Base-by-base conservation (phyloP, 495 filamentous ascomycete species). In the Aspergillus saccharolyticus region DNA sequence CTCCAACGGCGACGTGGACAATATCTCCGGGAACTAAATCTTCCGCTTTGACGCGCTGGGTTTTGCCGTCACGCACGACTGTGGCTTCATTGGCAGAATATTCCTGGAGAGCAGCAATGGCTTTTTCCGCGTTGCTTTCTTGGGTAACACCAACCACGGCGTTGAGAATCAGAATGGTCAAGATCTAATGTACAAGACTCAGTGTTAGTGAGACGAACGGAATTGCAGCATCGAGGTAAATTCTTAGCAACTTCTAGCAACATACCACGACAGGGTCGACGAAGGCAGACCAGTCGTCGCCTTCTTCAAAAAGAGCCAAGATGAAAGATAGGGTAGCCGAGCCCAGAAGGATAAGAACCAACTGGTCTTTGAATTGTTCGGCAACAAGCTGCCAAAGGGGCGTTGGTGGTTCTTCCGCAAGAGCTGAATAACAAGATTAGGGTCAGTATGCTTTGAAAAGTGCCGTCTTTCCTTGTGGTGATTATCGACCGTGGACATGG, bases 341-440 rank as follows among this genome's bases (percentile, higher is more conserved):
- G 44, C 84, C 94, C 49, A 99, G 78, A 4, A 99, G 82, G 65
- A 99, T 99, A 54, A 99, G 81, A 54, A 99, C 95, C 2, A 99
- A 82, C 73, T 99, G 95, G 68, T 99, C 95, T 74, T 99, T 96
- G 80, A 99, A 99, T 73, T 99, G 95, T 71, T 99, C 95, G 52
- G 97, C 79, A 44, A 99, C 87, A 58, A 99, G 84, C 71, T 96
- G 80, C 93, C 94, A 99, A 47, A 99, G 67, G 39, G 95, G 95
- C 16, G 94, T 97, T n/a, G 95, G 89, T 44, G 95, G 92, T 53
- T 97, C 95, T 74, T 99, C 94, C 16, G 90, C 87, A 55, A 99
- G 85, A 53, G 91, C 94, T 97, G 70, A 55, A 54, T 39, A 12
- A 39, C 33, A 39, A 5, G 33, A 15, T 39, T 15, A 12, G 12